Conservation (phyloP, 345 rosid genomes). For the Carallia pectinifolia region DNA sequence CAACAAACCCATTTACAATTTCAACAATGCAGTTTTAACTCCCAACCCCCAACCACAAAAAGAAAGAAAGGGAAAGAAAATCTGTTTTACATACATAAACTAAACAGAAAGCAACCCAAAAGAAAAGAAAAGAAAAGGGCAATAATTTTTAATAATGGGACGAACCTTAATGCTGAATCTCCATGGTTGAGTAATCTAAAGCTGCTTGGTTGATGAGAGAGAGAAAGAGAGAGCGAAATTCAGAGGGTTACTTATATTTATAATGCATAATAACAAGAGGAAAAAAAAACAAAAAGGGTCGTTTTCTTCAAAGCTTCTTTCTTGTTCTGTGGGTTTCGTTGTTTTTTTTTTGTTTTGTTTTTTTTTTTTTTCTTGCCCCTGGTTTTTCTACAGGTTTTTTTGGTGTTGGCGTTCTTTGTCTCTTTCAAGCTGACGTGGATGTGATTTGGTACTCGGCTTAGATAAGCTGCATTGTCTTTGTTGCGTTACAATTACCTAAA, state of each 20-base stretch:
- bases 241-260: neutral
- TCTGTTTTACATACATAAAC: neutral
- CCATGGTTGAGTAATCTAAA: neutral
- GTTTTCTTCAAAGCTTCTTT: too few species aligned
- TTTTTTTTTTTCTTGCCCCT: neutral
- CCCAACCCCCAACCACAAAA: neutral
- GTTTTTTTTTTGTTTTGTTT: neutral
- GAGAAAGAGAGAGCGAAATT: neutral
- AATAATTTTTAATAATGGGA: neutral
- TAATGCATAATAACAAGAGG: neutral
- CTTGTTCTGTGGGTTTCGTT: neutral
- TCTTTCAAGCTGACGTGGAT: slow-evolving; percentile 21
- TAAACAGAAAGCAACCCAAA: neutral
- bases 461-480: neutral
- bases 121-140: neutral
- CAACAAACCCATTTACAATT: neutral
- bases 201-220: neutral
- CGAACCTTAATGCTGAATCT: slow-evolving; percentile 18
- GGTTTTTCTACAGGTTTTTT: neutral
- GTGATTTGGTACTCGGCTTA: slow-evolving; percentile 8
- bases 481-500: too few species aligned
- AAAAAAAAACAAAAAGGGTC: neutral
- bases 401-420: neutral
- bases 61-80: neutral
- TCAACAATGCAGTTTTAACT: slow-evolving; percentile 14